Evolutionary conservation across 192 early-diverging fungal species (phyloP), one percentile per base, ranked within the genome.

Genomic region (Fimicolochytrium jonesii): DNA sequence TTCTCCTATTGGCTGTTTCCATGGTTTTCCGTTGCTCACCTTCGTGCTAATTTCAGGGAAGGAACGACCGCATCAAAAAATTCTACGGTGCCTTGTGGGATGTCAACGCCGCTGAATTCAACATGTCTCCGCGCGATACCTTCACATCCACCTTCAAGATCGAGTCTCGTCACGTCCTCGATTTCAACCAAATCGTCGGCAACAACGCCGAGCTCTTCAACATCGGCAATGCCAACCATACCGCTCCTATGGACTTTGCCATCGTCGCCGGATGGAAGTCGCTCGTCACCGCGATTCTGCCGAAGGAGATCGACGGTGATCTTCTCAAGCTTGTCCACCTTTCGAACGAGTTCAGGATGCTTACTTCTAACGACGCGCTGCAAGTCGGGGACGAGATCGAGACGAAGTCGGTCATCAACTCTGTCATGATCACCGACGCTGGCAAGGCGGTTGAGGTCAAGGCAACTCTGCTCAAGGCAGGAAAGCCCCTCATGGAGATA

Each of bases 221-320:
- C 48, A 36, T 34, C 11, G 34, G 23, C 39, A 35, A 32, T 20
- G 28, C 22, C 46, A 48, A 58, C 10, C 36, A 43, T 13, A 34
- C 54, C 32, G 85, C 87, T 41, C 94, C 94, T 22, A 88, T 97
- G 90, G 92, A 94, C 77, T 94, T 92, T 76, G 91, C 90, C 53
- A 97, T 97, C 57, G 90, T 93, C 51, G 90, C 90, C 52, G 91
- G 88, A 33, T 89, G 92, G 92, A 82, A 82, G 80, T 88, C 84
- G 32, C 88, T 94, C 54, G 88, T 93, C 70, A 89, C 90, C 77
- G 91, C 90, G 22, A 91, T 97, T 50, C 83, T 93, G 79, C 90
- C 92, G 48, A 90, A 90, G 73, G 88, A 91, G 23, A 92, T 97
- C 56, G 90, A 97, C 69, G 94, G 91, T 44, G 94, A 97, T 64